phyloP scores from a whole-genome alignment of 1,284 basidiomycete species.

The Termitomyces sp. region DNA sequence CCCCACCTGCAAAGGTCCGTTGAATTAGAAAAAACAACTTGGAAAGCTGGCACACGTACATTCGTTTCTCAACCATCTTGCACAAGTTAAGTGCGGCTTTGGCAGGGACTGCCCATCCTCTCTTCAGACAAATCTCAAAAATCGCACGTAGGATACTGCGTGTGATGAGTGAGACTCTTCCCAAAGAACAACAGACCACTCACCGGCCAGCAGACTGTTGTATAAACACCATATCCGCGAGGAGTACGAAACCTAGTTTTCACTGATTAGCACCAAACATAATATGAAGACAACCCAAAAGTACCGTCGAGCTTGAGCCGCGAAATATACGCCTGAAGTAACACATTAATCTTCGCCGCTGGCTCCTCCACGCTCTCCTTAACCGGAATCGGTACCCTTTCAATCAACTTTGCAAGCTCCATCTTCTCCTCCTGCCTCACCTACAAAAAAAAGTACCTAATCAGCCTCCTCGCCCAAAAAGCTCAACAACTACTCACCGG shows the following conservation, averaged over 20 bases:
- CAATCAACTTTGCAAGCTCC: conserved; percentile 89
- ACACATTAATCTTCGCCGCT: conserved; percentile 95
- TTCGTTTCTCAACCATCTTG: conserved; percentile 93
- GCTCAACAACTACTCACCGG: conserved; percentile 51
- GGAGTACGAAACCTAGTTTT: conserved; percentile 77
- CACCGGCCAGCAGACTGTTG: conserved; percentile 87
- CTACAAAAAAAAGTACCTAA: conserved; percentile 25
- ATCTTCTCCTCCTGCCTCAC: conserved; percentile 58
- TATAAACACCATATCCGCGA: conserved; percentile 98
- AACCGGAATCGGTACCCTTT: conserved; percentile 95
- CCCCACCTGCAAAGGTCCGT: conserved; percentile 68
- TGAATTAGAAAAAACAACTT: background rate
- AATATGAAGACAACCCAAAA: conserved; percentile 4
- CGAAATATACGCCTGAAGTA: conserved; percentile 94
- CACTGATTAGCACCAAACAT: background rate
- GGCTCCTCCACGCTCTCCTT: conserved; percentile 97
- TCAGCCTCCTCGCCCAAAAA: conserved; percentile 24
- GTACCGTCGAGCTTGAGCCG: conserved; percentile 87
- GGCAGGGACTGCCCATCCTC: conserved; percentile 96
- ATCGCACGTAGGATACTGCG: conserved; percentile 89
- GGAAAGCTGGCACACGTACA: conserved; percentile 42
- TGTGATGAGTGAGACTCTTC: background rate
- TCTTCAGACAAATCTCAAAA: conserved; percentile 97
- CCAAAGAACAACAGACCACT: conserved; percentile 15
- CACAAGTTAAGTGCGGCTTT: conserved; percentile 90